phyloP scores from a whole-genome alignment of 768 basidiomycete genomes.

The Daedaleopsis nitida region DNA sequence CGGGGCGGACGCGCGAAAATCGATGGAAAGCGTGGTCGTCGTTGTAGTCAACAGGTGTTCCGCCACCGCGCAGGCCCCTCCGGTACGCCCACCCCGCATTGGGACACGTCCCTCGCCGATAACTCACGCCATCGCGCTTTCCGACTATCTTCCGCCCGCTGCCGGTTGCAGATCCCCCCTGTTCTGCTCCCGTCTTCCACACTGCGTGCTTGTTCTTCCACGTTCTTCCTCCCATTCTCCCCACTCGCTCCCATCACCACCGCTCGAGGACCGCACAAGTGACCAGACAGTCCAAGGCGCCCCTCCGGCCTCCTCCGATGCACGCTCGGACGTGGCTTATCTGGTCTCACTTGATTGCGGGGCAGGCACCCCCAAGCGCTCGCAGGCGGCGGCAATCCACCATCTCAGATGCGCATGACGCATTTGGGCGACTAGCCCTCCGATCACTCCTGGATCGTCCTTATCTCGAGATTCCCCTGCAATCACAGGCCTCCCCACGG shows the following conservation, averaged over 20 bases:
- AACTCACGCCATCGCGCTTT: conserved; percentile 1
- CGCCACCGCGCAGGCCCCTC: conserved; percentile 16
- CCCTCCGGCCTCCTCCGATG: background rate
- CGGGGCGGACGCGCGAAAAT: background rate
- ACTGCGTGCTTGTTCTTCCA: too few species aligned
- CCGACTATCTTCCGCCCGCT: conserved; percentile 21
- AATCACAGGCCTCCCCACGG: conserved; percentile 24
- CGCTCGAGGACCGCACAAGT: background rate
- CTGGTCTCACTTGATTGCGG: conserved; percentile 4
- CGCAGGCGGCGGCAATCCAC: conserved; percentile 1
- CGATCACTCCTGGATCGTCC: conserved; percentile 9
- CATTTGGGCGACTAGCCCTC: background rate
- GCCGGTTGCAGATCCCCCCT: conserved; percentile 8
- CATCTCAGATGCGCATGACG: conserved; percentile 22
- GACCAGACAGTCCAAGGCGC: background rate
- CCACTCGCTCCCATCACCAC: background rate
- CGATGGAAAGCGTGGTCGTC: background rate
- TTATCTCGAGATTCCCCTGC: conserved; percentile 18
- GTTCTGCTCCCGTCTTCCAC: background rate
- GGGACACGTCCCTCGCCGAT: conserved; percentile 1
- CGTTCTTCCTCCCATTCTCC: background rate
- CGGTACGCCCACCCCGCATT: background rate
- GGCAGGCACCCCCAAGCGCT: conserved; percentile 13
- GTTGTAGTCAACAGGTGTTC: conserved; percentile 12
- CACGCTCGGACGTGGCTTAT: background rate